Conservation (phyloP, 176 grass and related monocot genomes). For the Puccinellia tenuiflora region DNA sequence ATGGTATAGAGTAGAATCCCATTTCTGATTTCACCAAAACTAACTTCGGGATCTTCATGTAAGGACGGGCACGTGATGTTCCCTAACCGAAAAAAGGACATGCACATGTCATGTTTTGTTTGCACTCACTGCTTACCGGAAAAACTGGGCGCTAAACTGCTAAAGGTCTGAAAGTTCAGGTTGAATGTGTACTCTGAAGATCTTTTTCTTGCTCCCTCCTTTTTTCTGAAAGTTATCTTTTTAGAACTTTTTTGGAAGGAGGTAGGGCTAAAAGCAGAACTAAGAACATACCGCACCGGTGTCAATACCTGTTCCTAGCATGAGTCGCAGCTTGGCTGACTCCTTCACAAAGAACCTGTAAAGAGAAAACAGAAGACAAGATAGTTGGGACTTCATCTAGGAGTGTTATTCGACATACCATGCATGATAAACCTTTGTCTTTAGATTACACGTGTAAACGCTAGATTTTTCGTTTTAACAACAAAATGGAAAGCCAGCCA, state of each 20-base stretch:
- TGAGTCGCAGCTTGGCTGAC: neutral
- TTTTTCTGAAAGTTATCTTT: neutral
- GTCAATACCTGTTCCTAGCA: neutral
- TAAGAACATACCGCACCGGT: neutral
- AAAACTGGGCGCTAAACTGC: neutral
- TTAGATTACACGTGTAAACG: neutral
- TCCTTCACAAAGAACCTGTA: neutral
- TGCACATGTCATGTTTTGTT: neutral
- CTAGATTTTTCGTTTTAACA: neutral
- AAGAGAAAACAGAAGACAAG: neutral
- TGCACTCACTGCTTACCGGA: neutral
- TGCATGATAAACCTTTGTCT: neutral
- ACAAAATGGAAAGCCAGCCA: neutral
- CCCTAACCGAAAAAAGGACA: neutral
- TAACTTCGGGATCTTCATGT: neutral
- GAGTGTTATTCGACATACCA: neutral
- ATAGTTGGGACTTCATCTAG: neutral
- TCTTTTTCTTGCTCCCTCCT: neutral
- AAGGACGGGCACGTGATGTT: neutral
- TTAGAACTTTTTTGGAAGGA: neutral
- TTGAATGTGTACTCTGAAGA: neutral
- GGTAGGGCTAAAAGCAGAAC: neutral
- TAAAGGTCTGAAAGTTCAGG: neutral
- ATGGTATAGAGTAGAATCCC: neutral
- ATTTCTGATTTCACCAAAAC: neutral